Conservation (phyloP, 163 green algal genomes). For the Coccomyxa subellipsoidea region DNA sequence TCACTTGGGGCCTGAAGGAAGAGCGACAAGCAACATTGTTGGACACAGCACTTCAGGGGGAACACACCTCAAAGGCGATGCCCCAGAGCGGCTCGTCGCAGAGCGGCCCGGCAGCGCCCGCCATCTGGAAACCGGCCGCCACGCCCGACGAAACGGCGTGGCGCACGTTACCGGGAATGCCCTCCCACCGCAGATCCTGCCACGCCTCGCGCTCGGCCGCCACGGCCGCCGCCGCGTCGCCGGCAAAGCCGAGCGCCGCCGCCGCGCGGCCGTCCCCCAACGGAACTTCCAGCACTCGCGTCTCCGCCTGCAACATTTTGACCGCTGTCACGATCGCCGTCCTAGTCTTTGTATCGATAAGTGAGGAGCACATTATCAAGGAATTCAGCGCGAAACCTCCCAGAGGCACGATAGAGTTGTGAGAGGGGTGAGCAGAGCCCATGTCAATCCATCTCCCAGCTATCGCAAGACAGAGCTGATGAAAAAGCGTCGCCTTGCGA, state of each 20-base stretch:
- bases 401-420: too few species aligned
- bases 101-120: constrained; percentile 78
- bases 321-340: too few species aligned
- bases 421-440: too few species aligned
- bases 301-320: not conserved
- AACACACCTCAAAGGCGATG: constrained; percentile 66
- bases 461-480: too few species aligned
- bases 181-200: constrained; percentile 2
- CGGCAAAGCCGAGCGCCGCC: constrained; percentile 1
- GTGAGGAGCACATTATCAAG: too few species aligned
- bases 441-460: too few species aligned
- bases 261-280: not conserved
- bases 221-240: not conserved
- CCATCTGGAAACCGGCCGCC: constrained; percentile 83
- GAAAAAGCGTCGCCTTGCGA: too few species aligned
- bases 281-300: not conserved
- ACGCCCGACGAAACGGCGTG: constrained; percentile 25
- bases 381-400: too few species aligned
- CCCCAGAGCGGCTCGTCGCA: constrained; percentile 97
- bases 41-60: not conserved
- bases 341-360: too few species aligned
- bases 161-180: not conserved
- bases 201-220: not conserved
- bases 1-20: too few species aligned
- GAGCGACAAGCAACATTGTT: too few species aligned